A percentile compares a stretch with the other conserved stretches of the same genome.
Conservation (phyloP, 176 grass and related monocot genomes). For the Triticum monococcum region DNA sequence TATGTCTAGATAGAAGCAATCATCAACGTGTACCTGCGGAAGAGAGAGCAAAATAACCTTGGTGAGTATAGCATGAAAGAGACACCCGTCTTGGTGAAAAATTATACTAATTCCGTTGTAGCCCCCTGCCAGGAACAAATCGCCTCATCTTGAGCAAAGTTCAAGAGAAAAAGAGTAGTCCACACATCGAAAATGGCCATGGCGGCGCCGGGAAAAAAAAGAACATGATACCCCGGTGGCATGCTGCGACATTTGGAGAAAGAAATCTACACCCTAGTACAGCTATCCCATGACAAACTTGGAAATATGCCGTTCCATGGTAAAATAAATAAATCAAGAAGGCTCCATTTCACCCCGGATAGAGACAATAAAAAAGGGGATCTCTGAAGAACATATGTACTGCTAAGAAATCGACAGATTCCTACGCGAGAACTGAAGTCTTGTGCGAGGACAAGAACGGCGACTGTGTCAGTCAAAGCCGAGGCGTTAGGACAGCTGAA, state of each 20-base stretch:
- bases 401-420: neutral
- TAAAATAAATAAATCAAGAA: neutral
- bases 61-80: constrained; percentile 23
- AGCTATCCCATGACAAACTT: neutral
- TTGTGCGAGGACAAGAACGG: neutral
- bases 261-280: neutral
- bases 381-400: neutral
- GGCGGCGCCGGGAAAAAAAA: neutral
- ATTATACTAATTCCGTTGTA: constrained; percentile 8
- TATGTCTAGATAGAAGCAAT: constrained; percentile 1
- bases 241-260: constrained; percentile 31
- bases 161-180: neutral
- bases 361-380: neutral
- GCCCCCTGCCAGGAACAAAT: neutral
- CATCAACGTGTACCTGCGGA: constrained; percentile 28
- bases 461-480: no score
- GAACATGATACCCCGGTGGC: neutral
- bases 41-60: constrained; percentile 9
- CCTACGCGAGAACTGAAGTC: constrained; percentile 27
- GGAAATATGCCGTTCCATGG: neutral
- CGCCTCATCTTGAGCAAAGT: neutral
- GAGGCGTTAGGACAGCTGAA: neutral
- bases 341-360: neutral
- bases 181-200: no score
- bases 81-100: neutral